Evolutionary conservation across 148 eudicot species (phyloP).

Genomic region (Dysphania ambrosioides): DNA sequence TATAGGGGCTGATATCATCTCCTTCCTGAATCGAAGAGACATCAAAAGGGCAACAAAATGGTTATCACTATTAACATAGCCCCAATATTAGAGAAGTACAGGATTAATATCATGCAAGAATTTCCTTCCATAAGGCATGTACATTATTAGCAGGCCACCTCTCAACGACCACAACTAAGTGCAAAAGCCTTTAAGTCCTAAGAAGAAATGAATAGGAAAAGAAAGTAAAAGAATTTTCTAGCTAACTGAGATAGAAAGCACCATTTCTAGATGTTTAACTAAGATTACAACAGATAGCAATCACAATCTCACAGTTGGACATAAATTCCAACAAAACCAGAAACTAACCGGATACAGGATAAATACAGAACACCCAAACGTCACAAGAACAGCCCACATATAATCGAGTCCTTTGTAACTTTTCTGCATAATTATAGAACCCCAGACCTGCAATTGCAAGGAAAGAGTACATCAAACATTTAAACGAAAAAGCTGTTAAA

Average conservation of each 20-base stretch:
- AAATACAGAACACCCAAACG: conserved; percentile 77
- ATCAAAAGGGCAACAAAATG: neutral
- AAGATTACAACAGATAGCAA: neutral
- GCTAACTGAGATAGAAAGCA: neutral
- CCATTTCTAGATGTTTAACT: neutral
- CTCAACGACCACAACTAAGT: neutral
- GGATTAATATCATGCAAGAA: neutral
- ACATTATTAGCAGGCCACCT: neutral
- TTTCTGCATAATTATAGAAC: conserved; percentile 89
- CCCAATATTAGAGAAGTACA: neutral
- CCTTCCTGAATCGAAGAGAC: conserved; percentile 50
- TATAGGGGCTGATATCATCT: conserved; percentile 72
- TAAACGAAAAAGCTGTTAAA: neutral
- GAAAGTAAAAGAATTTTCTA: neutral
- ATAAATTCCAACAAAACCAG: neutral
- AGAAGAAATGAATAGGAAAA: neutral
- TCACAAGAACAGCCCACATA: conserved; percentile 73
- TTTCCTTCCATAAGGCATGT: neutral
- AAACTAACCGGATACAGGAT: conserved; percentile 73
- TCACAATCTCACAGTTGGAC: neutral
- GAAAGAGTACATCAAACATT: conserved; percentile 11
- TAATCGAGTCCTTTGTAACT: conserved; percentile 85
- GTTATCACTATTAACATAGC: too few species aligned
- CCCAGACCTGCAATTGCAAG: conserved; percentile 67
- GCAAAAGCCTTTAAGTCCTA: neutral